Base-by-base conservation (phyloP, 805 yeast genomes). In the Ogataea allantospora region DNA sequence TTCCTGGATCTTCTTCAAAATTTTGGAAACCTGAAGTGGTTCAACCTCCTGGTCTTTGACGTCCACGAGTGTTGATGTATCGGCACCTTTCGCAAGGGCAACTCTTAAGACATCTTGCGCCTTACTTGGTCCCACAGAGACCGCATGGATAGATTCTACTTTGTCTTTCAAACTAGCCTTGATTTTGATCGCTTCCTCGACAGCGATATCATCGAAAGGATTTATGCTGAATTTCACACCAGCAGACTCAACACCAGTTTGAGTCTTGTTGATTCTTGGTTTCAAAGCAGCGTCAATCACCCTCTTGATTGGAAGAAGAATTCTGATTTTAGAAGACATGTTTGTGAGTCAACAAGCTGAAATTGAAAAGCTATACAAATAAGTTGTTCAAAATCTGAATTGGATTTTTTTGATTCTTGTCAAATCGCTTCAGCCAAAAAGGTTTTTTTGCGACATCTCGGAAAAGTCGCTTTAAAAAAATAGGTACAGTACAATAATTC, bases 121-220 rank as follows among this genome's bases (percentile, higher is more conserved):
- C 58, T 88, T 88, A 15, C 80, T 55, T 21, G 93, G 83, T 2
- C 98, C 98, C 48, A 89, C 85, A 3, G 95, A 80, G 10, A 91
- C 96, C 5, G 93, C 95, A 58, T 89, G 96, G 47, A 91, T 80
- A 33, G 71, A 68, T 48, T 88, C 95, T 12, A 88, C 95, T 33
- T 75, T 61, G 7, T 60, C 73, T 54, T 81, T 80, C 59, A 83
- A 65, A 25, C 70, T 68, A 50, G 83, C 88, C 54, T 75, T 79
- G 52, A 93, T 74, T 51, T 82, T 77, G 27, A 89, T 68, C 1
- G 98, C 95, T 63, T 93, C 99, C 65, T 93, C 99, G 36, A 93
- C 59, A 7, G 99, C 99, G 58, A 93, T 93, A 65, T 93, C 99
- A 66, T 95, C 93, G 65, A 93, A 93, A 40, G 99, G 99, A 62